Base-by-base conservation (phyloP, 139 green algal species). In the Haematococcus sp. region DNA sequence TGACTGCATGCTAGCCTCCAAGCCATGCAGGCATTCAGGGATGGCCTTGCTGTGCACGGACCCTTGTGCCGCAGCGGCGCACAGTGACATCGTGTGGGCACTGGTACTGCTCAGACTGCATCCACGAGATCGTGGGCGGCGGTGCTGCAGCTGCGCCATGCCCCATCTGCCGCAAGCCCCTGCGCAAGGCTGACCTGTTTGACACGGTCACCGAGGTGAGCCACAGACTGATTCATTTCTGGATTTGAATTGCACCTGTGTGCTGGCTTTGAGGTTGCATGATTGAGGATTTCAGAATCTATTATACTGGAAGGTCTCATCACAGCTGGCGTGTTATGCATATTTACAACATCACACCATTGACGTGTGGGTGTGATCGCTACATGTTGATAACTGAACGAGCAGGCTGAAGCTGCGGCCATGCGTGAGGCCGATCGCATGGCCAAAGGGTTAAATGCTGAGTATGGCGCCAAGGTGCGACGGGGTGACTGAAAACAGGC, bases 11-110 rank as follows among this genome's bases (percentile, higher is more conserved):
- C n/a, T n/a, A n/a, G n/a, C n/a, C n/a, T n/a, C n/a, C n/a, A n/a
- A n/a, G n/a, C n/a, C n/a, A n/a, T n/a, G n/a, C n/a, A n/a, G n/a
- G n/a, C n/a, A n/a, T n/a, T n/a, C n/a, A n/a, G n/a, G n/a, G n/a
- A n/a, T n/a, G n/a, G n/a, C n/a, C n/a, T n/a, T n/a, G n/a, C n/a
- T n/a, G n/a, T n/a, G n/a, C n/a, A n/a, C n/a, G n/a, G n/a, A n/a
- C n/a, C n/a, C n/a, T n/a, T n/a, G n/a, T n/a, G 43, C 49, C 31
- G 23, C 23, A 68, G 51, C 65, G 63, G 1, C 61, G 61, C 35
- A 82, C 82, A 40, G 68, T 92, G 46, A 92, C 87, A 0, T n/a
- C 35, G 23, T 92, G 87, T 74, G 82, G 80, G 11, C 87, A 92
- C 81, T 58, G 71, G 33, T 92, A 76, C 80, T 90, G 82, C 81